These are phyloP conservation scores for Eutypa lata DNA, from an alignment of 2,329 filamentous ascomycete genomes.

Conservation along the genomic window DNA sequence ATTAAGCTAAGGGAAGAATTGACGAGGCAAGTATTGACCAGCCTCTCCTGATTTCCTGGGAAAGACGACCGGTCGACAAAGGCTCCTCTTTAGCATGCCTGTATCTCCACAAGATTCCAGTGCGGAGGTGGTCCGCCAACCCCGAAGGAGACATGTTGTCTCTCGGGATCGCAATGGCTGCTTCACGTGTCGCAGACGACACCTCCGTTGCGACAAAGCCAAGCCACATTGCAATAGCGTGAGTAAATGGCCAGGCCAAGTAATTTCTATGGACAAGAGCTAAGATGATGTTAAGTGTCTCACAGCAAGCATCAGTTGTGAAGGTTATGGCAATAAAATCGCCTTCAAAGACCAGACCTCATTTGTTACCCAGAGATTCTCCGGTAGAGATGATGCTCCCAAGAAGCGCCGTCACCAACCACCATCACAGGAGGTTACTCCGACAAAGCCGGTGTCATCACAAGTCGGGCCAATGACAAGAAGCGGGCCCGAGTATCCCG, in stretches of 20 bases:
- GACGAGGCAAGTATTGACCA: too few species aligned
- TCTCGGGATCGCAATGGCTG: slow-evolving; percentile 15
- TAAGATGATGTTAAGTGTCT: slow-evolving; percentile 6
- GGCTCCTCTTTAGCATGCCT: neutral
- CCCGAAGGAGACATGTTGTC: slow-evolving; percentile 14
- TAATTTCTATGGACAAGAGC: neutral
- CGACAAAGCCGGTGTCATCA: too few species aligned
- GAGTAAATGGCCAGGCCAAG: neutral
- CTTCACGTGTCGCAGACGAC: slow-evolving; percentile 11
- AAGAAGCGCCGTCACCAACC: neutral
- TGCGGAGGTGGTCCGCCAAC: neutral
- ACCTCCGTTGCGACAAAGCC: slow-evolving; percentile 12
- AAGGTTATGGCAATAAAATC: slow-evolving; percentile 14
- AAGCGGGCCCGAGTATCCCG: neutral
- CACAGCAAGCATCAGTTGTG: slow-evolving; percentile 7
- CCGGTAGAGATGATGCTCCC: neutral
- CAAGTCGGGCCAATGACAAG: neutral
- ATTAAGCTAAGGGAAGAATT: too few species aligned
- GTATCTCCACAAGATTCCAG: neutral
- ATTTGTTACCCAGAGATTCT: slow-evolving; percentile 7
- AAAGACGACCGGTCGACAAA: too few species aligned
- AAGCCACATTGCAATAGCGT: slow-evolving; percentile 14
- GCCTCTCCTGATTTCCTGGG: too few species aligned
- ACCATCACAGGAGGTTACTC: too few species aligned
- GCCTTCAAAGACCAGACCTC: slow-evolving; percentile 16